Conservation (phyloP, 345 rosid genomes). For the Excoecaria cochinchinensis region DNA sequence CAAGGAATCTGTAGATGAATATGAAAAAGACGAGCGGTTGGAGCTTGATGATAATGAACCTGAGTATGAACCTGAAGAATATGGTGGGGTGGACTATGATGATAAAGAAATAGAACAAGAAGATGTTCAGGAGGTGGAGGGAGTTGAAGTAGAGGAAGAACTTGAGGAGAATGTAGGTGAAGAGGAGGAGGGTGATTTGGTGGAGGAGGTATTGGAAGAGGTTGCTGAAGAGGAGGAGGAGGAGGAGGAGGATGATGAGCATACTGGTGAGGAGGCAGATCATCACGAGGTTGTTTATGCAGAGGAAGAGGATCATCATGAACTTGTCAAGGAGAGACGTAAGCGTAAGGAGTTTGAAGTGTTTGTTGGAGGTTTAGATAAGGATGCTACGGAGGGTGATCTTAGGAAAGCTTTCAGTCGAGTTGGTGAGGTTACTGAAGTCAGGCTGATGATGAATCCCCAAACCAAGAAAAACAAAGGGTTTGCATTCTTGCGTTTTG, state of each 20-base stretch:
- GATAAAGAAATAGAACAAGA: conserved; percentile 73
- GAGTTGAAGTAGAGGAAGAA: conserved; percentile 56
- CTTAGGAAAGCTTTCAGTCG: conserved; percentile 72
- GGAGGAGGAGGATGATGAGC: conserved; percentile 57
- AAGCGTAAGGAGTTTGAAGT: conserved; percentile 96
- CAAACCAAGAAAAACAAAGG: conserved; percentile 95
- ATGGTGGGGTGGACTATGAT: conserved; percentile 53
- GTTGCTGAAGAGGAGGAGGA: conserved; percentile 42
- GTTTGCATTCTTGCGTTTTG: conserved; percentile 94
- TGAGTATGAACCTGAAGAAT: conserved; percentile 52
- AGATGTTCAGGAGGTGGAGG: conserved; percentile 49
- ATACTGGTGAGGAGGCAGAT: conserved; percentile 44
- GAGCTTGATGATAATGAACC: conserved; percentile 83
- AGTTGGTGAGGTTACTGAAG: conserved; percentile 81
- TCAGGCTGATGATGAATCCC: conserved; percentile 85
- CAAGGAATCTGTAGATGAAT: conserved; percentile 64
- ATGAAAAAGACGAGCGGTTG: conserved; percentile 69
- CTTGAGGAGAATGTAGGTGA: conserved; percentile 53
- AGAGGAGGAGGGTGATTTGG: conserved; percentile 63
- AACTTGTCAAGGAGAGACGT: conserved; percentile 75
- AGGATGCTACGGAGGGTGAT: conserved; percentile 79
- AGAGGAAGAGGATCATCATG: conserved; percentile 66
- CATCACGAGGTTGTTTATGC: conserved; percentile 53
- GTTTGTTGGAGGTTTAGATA: conserved; percentile 93
- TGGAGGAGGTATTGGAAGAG: conserved; percentile 63